Evolutionary conservation across 2,329 filamentous ascomycete genomes (phyloP).

Genomic region (Periconia digitata): DNA sequence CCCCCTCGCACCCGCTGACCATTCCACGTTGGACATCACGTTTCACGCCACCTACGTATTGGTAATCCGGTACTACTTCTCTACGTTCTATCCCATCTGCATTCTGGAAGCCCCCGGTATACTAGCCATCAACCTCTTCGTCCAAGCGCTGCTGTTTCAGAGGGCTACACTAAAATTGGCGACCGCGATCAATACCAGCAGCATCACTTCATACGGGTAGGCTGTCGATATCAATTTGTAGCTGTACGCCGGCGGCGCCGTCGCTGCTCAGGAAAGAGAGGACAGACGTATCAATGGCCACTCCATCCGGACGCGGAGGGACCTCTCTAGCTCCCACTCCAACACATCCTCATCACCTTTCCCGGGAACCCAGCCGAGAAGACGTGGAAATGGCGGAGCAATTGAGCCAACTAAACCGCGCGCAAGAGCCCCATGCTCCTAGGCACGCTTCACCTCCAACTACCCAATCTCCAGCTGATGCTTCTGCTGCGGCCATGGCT

Average conservation of each 20-base stretch:
- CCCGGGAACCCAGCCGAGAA: conserved; percentile 50
- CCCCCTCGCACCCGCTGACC: conserved; percentile 19
- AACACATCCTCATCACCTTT: conserved; percentile 41
- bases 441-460: conserved; percentile 20
- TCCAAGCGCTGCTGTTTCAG: neutral
- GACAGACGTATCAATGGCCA: conserved; percentile 22
- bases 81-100: neutral
- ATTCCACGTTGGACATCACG: conserved; percentile 21
- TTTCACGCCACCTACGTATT: conserved; percentile 23
- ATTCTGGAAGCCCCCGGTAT: neutral
- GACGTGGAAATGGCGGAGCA: conserved; percentile 54
- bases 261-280: conserved; percentile 7
- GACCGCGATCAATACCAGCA: no score
- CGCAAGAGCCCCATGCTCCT: conserved; percentile 37
- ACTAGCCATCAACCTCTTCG: neutral
- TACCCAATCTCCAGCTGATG: conserved; percentile 18
- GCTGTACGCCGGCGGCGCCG: conserved; percentile 12
- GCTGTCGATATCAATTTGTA: neutral
- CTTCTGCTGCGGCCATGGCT: conserved; percentile 18
- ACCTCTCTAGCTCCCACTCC: conserved; percentile 41
- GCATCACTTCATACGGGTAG: neutral
- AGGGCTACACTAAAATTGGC: neutral
- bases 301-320: conserved; percentile 34
- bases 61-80: neutral
- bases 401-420: conserved; percentile 48